phyloP scores from a whole-genome alignment of 2,329 filamentous ascomycete genomes.

The Chaetothyriales sp. region DNA sequence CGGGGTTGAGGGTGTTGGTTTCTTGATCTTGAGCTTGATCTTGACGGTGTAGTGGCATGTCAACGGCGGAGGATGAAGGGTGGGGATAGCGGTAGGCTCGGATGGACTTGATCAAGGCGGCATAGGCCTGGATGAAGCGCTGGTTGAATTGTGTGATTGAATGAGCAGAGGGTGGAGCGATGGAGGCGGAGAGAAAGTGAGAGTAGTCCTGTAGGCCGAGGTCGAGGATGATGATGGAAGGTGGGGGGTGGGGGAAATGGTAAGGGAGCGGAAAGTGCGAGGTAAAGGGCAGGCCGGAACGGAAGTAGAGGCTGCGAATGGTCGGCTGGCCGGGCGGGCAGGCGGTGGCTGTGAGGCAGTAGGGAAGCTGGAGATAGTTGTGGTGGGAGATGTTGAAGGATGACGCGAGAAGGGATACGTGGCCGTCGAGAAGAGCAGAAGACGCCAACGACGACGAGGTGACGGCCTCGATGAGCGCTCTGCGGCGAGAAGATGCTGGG shows the following conservation, averaged over 20 bases:
- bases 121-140: conserved; percentile 16
- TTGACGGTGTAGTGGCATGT: too few species aligned
- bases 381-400: background rate
- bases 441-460: background rate
- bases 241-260: conserved; percentile 24
- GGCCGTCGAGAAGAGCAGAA: background rate
- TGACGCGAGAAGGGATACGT: background rate
- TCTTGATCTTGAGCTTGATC: background rate
- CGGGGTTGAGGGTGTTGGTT: background rate
- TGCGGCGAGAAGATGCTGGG: conserved; percentile 5
- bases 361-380: background rate
- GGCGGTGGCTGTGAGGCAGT: conserved; percentile 1
- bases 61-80: background rate
- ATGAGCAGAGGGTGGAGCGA: background rate
- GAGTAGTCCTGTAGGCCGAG: conserved; percentile 8
- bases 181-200: conserved; percentile 1
- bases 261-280: conserved; percentile 23
- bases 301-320: conserved; percentile 11
- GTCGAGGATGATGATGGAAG: conserved; percentile 23
- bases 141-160: conserved; percentile 5
- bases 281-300: conserved; percentile 20
- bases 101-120: conserved; percentile 25
- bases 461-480: background rate
- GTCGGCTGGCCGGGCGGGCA: conserved; percentile 1
- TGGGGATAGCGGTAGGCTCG: conserved; percentile 18